Percentiles rank a stretch among this genome's conserved stretches.
Evolutionary conservation across 805 yeast genomes (phyloP).

Genomic region (Lipomyces sp.): DNA sequence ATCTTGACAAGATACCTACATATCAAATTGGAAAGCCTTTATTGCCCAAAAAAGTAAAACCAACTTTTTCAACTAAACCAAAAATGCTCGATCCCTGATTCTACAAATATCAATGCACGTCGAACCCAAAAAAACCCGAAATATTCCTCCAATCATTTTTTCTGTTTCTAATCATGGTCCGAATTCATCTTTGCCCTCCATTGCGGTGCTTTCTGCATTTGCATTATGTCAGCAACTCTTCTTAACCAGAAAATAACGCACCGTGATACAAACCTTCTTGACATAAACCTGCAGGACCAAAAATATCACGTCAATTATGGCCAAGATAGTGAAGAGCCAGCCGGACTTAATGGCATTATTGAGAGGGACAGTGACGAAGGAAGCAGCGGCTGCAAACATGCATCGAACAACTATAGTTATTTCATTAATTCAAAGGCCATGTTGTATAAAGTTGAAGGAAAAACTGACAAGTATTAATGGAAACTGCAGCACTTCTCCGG

Average conservation of each 20-base stretch:
- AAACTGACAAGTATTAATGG: slow-evolving; percentile 62
- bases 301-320: slow-evolving; percentile 50
- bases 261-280: slow-evolving; percentile 11
- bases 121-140: background rate
- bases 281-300: slow-evolving; percentile 32
- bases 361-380: slow-evolving; percentile 76
- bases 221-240: background rate
- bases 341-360: slow-evolving; percentile 71
- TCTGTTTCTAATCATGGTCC: slow-evolving; percentile 4
- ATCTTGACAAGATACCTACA: background rate
- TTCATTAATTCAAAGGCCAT: background rate
- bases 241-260: background rate
- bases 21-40: no score
- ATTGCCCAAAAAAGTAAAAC: no score
- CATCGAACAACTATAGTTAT: slow-evolving; percentile 57
- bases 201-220: slow-evolving; percentile 16
- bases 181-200: slow-evolving; percentile 28
- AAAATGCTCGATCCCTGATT: background rate
- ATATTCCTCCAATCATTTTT: background rate
- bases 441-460: background rate
- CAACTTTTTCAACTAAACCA: background rate
- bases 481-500: slow-evolving; percentile 86
- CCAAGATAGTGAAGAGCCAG: slow-evolving; percentile 66
- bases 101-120: background rate
- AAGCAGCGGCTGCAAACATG: slow-evolving; percentile 73